Evolutionary conservation across 2,329 filamentous ascomycete genomes (phyloP).

Genomic region (Aspergillus japonicus): DNA sequence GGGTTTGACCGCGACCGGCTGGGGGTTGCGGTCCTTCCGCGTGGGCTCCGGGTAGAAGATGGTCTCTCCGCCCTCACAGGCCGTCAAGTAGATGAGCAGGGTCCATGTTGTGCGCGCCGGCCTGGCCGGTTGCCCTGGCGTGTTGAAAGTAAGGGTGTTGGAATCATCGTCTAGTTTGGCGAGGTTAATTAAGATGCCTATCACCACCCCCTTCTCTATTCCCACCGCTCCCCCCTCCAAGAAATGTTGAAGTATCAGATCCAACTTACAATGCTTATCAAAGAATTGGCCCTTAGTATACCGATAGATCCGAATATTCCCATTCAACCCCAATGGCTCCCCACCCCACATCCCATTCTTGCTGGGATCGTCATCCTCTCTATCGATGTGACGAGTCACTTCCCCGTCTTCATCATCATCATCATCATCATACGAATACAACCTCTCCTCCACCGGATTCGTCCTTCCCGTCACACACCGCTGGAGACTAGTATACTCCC

Average conservation of each 20-base stretch:
- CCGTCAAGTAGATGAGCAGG: slow-evolving; percentile 81
- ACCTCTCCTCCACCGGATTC: background rate
- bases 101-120: slow-evolving; percentile 84
- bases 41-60: slow-evolving; percentile 76
- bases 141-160: slow-evolving; percentile 65
- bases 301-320: slow-evolving; percentile 85
- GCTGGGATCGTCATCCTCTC: slow-evolving; percentile 15
- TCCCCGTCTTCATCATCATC: slow-evolving; percentile 19
- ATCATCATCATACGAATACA: slow-evolving; percentile 17
- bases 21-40: slow-evolving; percentile 46
- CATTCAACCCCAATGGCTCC: slow-evolving; percentile 76
- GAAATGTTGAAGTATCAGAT: background rate
- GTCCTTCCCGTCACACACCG: slow-evolving; percentile 51
- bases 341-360: slow-evolving; percentile 66
- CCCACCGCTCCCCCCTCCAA: background rate
- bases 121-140: slow-evolving; percentile 39
- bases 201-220: too few relatives aligned
- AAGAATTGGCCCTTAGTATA: slow-evolving; percentile 88
- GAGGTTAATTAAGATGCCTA: too few relatives aligned
- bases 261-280: slow-evolving; percentile 77
- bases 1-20: slow-evolving; percentile 69
- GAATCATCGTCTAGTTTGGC: slow-evolving; percentile 73
- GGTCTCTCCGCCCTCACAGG: slow-evolving; percentile 82
- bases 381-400: slow-evolving; percentile 23
- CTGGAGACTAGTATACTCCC: slow-evolving; percentile 72